Base-by-base conservation (phyloP, 345 rosid genomes). In the Boechera retrofracta region DNA sequence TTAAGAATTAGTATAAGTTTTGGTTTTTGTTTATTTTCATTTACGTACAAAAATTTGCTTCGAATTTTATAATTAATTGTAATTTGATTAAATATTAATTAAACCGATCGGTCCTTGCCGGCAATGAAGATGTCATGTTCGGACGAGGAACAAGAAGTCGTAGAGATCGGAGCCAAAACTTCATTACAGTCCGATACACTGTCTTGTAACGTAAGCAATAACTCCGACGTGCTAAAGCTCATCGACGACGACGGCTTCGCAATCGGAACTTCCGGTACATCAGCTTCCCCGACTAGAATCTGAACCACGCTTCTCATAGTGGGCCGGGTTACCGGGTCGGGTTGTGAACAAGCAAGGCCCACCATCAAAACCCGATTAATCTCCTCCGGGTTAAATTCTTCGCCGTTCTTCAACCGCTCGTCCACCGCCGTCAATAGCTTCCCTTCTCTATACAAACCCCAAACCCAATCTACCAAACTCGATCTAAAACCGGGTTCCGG, bases 401-500 rank as follows among this genome's bases (percentile, higher is more conserved):
- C 41, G 11, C 41, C 11, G 86, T 49, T 83, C 84, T 32, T 52
- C 0, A 96, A 92, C 77, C 91, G 87, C 0, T 82, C 79, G 64
- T 96, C 99, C 1, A 89, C 95, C 4, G 97, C 94, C 35, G 70
- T 72, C 47, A 89, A 63, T 44, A 96, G 70, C 72, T 84, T 82
- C 24, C 91, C 98, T 69, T 91, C 98, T 56, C 93, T 82, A 82
- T 93, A 93, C 76, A 93, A 79, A 21, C 88, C 81, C 99, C 99
- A 93, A 26, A 91, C 98, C 99, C 99, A 96, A 56, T 93, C 98
- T 41, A 96, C 99, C 79, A 96, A 83, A 81, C 91, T 96, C 67
- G 88, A 79, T 24, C 78, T 87, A 0, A 55, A 83, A 41, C 76
- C 72, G 15, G 77, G 73, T 76, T 83, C 74, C 1, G 75, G 80